A percentile compares a stretch with the other conserved stretches of the same genome.
Conservation (phyloP, 768 basidiomycete species). For the Mrakia frigida region DNA sequence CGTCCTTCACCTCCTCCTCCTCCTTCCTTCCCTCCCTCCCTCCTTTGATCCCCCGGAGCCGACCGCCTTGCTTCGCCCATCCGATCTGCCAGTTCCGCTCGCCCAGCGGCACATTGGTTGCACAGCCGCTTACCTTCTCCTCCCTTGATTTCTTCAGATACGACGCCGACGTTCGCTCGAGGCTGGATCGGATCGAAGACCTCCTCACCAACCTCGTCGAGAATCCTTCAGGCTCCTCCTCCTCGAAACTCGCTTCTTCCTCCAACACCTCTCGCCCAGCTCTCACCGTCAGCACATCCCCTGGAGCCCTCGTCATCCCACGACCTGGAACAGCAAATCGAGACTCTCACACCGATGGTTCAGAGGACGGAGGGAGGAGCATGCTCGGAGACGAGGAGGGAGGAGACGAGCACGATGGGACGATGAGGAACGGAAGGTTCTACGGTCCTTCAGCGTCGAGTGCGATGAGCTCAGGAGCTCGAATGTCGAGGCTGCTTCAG, state of each 20-base stretch:
- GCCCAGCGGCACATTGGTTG: too few species aligned
- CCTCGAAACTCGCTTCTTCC: neutral
- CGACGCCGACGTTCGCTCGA: conserved; percentile 42
- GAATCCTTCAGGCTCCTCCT: conserved; percentile 9
- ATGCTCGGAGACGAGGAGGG: neutral
- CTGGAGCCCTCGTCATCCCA: neutral
- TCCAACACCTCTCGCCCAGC: neutral
- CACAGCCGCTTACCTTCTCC: neutral
- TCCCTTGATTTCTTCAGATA: conserved; percentile 30
- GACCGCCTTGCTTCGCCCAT: neutral
- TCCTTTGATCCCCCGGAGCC: neutral
- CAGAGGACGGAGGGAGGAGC: neutral
- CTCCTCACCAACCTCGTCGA: conserved; percentile 38
- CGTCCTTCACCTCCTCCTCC: conserved; percentile 32
- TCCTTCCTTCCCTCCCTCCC: neutral
- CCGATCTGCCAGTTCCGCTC: neutral
- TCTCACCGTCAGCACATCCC: neutral
- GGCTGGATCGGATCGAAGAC: conserved; percentile 43
- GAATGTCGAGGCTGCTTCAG: conserved; percentile 29
- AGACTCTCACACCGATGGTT: conserved; percentile 10
- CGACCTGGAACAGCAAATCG: neutral
- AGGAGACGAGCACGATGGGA: conserved; percentile 20
- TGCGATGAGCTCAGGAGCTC: conserved; percentile 14
- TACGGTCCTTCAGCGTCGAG: conserved; percentile 30
- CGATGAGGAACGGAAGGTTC: conserved; percentile 30